Evolutionary conservation across 805 yeast species (phyloP), one percentile per base, ranked within the genome.

Genomic region (Saccharomycopsis malanga): DNA sequence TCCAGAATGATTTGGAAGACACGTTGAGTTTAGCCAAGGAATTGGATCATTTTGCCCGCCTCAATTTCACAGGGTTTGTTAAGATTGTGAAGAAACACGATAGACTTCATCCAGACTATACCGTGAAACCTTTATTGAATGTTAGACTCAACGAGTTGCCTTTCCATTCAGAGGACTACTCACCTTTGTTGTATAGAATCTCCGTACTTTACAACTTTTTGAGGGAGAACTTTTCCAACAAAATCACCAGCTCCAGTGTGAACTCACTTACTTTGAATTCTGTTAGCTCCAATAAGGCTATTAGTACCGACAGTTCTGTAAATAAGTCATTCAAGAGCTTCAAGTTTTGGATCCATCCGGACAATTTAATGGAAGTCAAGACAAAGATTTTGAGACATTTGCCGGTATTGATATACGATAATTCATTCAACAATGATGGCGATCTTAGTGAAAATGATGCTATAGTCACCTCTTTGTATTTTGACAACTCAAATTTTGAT

Each of bases 311-410:
- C 69, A 18, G 62, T 22, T 61, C 67, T 22, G 58, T 58, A 34
- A 40, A 32, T 53, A 58, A 30, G 66, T 65, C 42, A 61, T 79
- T 57, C 70, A 81, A 70, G 53, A 81, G 87, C 14, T 80, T 82
- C 65, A 87, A 86, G 67, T 91, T 91, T 65, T 91, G 98, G 98
- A 75, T 93, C 38, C 98, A 91, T 63, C 89, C 91, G n/a, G 98
- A 93, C 57, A 85, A 87, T 62, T 63, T 93, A 61, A 89, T 91
- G 96, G 98, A 91, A 67, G 96, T 89, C 47, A 91, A 91, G 69
- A 87, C 98, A n/a, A 80, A 88, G 50, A 86, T 91, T 55, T 75
- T 91, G 61, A 83, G 98, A 63, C 95, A 87, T 58, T 75, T 91
- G 55, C 98, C 98, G 1, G 95, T 89, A 4, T 73, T 91, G 53